phyloP scores from a whole-genome alignment of 192 early-diverging fungal species.

The Polychytrium aggregatum region DNA sequence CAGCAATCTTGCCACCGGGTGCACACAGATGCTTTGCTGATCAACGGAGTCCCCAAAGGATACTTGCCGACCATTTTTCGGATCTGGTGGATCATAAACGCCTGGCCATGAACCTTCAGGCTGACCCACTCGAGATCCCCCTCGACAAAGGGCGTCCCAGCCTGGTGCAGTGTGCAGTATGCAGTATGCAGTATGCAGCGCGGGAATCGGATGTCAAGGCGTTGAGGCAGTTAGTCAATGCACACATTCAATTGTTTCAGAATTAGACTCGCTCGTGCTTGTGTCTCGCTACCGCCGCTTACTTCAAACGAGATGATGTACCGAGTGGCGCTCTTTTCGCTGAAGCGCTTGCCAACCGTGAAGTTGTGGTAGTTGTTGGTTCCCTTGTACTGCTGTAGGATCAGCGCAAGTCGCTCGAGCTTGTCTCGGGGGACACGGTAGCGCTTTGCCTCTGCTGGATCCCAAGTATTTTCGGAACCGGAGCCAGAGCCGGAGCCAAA shows the following conservation, averaged over 20 bases:
- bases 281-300: too few species aligned
- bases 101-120: slow-evolving; percentile 86
- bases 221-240: not conserved
- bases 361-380: slow-evolving; percentile 95
- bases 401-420: slow-evolving; percentile 53
- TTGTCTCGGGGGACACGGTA: slow-evolving; percentile 55
- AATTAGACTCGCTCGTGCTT: slow-evolving; percentile 15
- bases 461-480: too few species aligned
- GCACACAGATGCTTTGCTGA: too few species aligned
- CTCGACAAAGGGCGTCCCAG: slow-evolving; percentile 31
- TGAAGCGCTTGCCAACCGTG: slow-evolving; percentile 67
- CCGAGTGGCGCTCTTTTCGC: slow-evolving; percentile 66
- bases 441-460: too few species aligned
- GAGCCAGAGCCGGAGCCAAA: too few species aligned
- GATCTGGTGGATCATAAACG: slow-evolving; percentile 99
- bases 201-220: not conserved
- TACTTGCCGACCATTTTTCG: slow-evolving; percentile 92
- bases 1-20: too few species aligned
- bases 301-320: slow-evolving; percentile 77
- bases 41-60: too few species aligned
- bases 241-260: slow-evolving; percentile 14
- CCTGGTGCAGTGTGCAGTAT: too few species aligned
- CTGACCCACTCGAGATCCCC: slow-evolving; percentile 76
- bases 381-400: slow-evolving; percentile 59
- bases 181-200: not conserved